These are phyloP conservation scores for Termitomyces sp. DNA, from an alignment of 768 basidiomycete species.

Conservation along the genomic window DNA sequence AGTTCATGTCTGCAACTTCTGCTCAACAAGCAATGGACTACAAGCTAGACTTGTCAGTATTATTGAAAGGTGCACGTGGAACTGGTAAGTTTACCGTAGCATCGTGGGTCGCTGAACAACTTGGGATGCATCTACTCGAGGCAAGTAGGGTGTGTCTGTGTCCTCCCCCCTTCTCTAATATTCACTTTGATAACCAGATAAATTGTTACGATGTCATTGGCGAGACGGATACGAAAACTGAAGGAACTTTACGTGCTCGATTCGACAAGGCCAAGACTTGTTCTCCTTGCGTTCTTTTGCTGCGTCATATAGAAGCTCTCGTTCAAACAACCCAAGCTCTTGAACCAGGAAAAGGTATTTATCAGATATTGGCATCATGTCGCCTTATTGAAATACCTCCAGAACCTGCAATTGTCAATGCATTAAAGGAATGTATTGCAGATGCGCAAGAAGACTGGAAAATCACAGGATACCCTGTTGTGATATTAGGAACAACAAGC, in stretches of 20 bases:
- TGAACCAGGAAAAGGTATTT: slow-evolving; percentile 63
- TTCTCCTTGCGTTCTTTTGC: slow-evolving; percentile 80
- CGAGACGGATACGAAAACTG: slow-evolving; percentile 73
- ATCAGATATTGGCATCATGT: neutral
- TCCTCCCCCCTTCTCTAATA: neutral
- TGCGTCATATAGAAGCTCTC: slow-evolving; percentile 81
- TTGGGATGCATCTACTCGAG: slow-evolving; percentile 81
- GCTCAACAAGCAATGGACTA: slow-evolving; percentile 54
- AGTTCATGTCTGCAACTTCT: slow-evolving; percentile 59
- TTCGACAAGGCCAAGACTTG: slow-evolving; percentile 76
- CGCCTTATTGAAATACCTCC: neutral
- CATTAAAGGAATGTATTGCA: slow-evolving; percentile 60
- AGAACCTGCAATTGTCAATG: slow-evolving; percentile 58
- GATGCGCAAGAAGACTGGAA: slow-evolving; percentile 54
- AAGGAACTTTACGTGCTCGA: slow-evolving; percentile 63
- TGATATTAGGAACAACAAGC: slow-evolving; percentile 72
- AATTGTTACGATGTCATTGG: slow-evolving; percentile 83
- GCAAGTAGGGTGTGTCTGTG: slow-evolving; percentile 31
- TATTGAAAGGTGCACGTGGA: slow-evolving; percentile 79
- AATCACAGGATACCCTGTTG: slow-evolving; percentile 62
- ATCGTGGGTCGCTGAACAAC: slow-evolving; percentile 45
- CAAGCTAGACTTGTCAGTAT: slow-evolving; percentile 61
- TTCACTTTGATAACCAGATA: slow-evolving; percentile 43
- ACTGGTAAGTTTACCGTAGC: slow-evolving; percentile 75
- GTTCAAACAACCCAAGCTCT: slow-evolving; percentile 60